Percentiles rank a stretch among this genome's conserved stretches.
Conservation (phyloP, 1,284 basidiomycete species). For the Moesziomyces sp. region DNA sequence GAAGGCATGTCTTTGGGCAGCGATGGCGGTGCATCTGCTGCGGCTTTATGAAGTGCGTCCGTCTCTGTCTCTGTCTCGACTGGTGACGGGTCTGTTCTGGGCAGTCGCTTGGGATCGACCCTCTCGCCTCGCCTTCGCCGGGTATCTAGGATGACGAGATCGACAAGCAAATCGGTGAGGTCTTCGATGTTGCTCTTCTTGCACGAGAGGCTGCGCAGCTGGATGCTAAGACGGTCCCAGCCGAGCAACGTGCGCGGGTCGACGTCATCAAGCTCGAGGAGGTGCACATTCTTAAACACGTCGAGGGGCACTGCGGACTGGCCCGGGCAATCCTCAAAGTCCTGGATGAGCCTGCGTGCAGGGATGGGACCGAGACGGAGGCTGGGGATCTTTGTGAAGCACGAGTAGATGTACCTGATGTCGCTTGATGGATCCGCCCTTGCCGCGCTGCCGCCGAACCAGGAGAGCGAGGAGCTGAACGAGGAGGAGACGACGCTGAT, state of each 20-base stretch:
- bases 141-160: conserved; percentile 79
- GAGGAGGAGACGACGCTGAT: conserved; percentile 80
- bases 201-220: conserved; percentile 79
- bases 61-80: neutral
- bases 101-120: conserved; percentile 11
- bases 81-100: conserved; percentile 1
- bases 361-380: conserved; percentile 70
- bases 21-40: conserved; percentile 71
- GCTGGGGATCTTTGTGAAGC: conserved; percentile 86
- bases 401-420: conserved; percentile 85
- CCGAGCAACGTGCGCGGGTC: conserved; percentile 85
- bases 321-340: conserved; percentile 78
- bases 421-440: conserved; percentile 73
- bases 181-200: conserved; percentile 83
- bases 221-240: conserved; percentile 81
- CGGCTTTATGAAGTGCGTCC: neutral
- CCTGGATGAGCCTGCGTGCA: conserved; percentile 75
- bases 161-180: conserved; percentile 81
- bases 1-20: conserved; percentile 72
- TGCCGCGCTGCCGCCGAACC: conserved; percentile 22
- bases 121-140: conserved; percentile 36
- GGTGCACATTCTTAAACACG: conserved; percentile 82
- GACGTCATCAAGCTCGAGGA: conserved; percentile 79
- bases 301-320: conserved; percentile 82
- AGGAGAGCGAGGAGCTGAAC: conserved; percentile 65